phyloP scores from a whole-genome alignment of 805 yeast genomes.

The Metschnikowia corniflorae region DNA sequence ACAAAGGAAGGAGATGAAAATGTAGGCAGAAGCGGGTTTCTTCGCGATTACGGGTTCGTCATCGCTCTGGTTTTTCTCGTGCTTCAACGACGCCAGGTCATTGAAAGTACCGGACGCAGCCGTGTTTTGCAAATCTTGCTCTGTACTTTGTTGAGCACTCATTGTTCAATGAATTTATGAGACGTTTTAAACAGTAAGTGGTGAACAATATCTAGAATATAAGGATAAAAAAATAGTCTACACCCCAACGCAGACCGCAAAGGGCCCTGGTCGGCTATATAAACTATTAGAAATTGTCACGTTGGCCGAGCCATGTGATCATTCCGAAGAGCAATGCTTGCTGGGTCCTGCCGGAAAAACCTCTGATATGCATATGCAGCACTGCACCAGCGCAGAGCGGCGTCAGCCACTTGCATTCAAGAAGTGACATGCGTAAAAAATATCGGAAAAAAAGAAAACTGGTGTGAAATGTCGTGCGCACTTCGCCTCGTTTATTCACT shows the following conservation, averaged over 20 bases:
- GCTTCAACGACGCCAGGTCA: slow-evolving; percentile 4
- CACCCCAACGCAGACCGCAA: too few species aligned
- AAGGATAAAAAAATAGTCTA: too few species aligned
- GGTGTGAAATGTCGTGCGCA: too few species aligned
- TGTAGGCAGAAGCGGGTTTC: slow-evolving; percentile 19
- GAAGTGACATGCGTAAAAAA: too few species aligned
- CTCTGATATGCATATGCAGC: too few species aligned
- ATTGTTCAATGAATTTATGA: too few species aligned
- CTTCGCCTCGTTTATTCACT: too few species aligned
- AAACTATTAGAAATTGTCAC: not conserved
- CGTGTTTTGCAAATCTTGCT: slow-evolving; percentile 3
- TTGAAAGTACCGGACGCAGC: slow-evolving; percentile 10
- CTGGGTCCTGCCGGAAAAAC: slow-evolving; percentile 4
- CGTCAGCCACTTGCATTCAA: too few species aligned
- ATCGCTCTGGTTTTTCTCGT: slow-evolving; percentile 6
- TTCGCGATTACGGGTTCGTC: slow-evolving; percentile 8
- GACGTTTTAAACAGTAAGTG: too few species aligned
- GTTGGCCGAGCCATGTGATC: slow-evolving; percentile 1
- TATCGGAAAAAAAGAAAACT: too few species aligned
- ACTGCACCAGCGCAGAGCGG: too few species aligned
- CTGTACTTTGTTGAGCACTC: slow-evolving; percentile 5
- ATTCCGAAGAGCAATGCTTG: slow-evolving; percentile 3
- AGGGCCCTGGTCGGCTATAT: slow-evolving; percentile 4
- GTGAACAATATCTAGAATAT: too few species aligned
- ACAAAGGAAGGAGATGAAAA: slow-evolving; percentile 41